A percentile compares a stretch with the other conserved stretches of the same genome.
Evolutionary conservation across 169 alveolate genomes (phyloP).

Genomic region (Ichthyophthirius multifiliis): DNA sequence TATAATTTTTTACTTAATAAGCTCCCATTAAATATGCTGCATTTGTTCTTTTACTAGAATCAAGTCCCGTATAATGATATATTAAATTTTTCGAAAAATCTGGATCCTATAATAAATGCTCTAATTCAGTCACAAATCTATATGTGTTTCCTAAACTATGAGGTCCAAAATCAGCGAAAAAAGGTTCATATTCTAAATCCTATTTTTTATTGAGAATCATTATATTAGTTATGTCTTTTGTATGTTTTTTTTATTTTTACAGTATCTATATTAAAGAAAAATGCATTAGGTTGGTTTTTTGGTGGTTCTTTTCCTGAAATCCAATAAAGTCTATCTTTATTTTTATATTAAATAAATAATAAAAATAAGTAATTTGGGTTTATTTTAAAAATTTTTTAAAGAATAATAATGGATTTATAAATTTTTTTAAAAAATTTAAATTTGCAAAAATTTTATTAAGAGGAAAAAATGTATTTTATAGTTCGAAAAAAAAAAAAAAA

Average conservation of each 20-base stretch:
- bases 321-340: conserved; percentile 49
- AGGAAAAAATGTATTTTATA: too few species aligned
- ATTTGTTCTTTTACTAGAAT: conserved; percentile 86
- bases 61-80: conserved; percentile 75
- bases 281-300: conserved; percentile 47
- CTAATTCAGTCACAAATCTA: conserved; percentile 79
- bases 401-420: not conserved
- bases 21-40: conserved; percentile 91
- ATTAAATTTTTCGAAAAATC: conserved; percentile 59
- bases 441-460: too few species aligned
- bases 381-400: not conserved
- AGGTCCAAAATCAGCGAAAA: conserved; percentile 94
- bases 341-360: not conserved
- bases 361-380: too few species aligned
- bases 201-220: not conserved
- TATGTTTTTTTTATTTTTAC: conserved; percentile 11
- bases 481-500: too few species aligned
- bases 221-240: not conserved
- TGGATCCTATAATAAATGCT: conserved; percentile 59
- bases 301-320: conserved; percentile 73
- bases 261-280: conserved; percentile 77
- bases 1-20: conserved; percentile 72
- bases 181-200: conserved; percentile 91
- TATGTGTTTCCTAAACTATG: conserved; percentile 85
- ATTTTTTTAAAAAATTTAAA: too few species aligned